Evolutionary conservation across 1,284 basidiomycete genomes (phyloP), one percentile per base, ranked within the genome.

Genomic region (Rhodotorula sp.): DNA sequence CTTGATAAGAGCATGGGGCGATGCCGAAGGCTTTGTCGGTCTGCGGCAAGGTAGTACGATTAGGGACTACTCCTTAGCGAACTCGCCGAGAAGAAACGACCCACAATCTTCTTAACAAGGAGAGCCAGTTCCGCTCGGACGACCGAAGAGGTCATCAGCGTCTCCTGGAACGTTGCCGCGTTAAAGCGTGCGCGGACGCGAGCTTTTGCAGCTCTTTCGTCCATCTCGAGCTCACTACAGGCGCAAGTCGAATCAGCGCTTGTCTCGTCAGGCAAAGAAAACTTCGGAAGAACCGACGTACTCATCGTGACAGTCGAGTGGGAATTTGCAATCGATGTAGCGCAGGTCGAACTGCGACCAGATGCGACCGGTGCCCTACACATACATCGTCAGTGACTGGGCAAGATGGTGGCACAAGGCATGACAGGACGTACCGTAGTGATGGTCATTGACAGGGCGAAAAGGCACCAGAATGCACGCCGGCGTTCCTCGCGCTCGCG

Each of bases 381-480:
- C 2, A 59, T 49, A n/a, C 16, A 18, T 31, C 54, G 5, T 20
- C 26, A 8, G 8, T 7, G 21, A 26, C 10, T 12, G 10, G 8
- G 10, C 39, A 8, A 20, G 10, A 18, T 20, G 12, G 6, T 29
- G 12, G 23, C 39, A 26, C 12, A 21, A 23, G 48, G 16, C 16
- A n/a, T 5, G 14, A 8, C 5, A 34, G 8, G 14, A 62, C 69
- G 34, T 1, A 67, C 69, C 21, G 63, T 64, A 5, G 69, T 59
- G 26, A 69, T 51, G 7, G 70, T 63, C 47, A 63, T 62, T 52
- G 68, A 71, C 3, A 72, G 48, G n/a, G 67, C 60, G 46, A 76
- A 74, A 14, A 74, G 23, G 23, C 48, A 58, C 73, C 73, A 74
- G 62, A 76, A 76, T 20, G 71, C 49, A 4, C 69, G 34, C 5